phyloP scores from a whole-genome alignment of 495 filamentous ascomycete genomes.

The Hypoxylon lienhwacheense region DNA sequence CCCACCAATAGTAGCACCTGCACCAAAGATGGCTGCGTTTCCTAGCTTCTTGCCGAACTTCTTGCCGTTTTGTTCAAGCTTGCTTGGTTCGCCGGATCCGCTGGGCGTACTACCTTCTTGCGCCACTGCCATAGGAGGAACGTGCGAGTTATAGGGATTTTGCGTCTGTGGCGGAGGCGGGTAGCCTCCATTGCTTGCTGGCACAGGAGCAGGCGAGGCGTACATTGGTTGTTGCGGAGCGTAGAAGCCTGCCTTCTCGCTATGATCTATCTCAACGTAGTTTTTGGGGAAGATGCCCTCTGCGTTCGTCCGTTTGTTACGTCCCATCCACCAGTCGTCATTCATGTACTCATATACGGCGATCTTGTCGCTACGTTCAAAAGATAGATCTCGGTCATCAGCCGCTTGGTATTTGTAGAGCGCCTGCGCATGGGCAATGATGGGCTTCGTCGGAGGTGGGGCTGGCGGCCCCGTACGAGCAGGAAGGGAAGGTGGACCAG shows the following conservation, averaged over 20 bases:
- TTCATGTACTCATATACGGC: constrained; percentile 89
- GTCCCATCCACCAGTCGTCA: constrained; percentile 93
- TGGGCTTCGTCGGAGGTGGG: constrained; percentile 55
- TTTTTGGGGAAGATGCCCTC: constrained; percentile 90
- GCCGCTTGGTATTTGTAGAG: constrained; percentile 79
- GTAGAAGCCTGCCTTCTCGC: constrained; percentile 40
- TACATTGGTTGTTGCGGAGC: constrained; percentile 39
- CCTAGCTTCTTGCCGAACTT: constrained; percentile 74
- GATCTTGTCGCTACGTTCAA: constrained; percentile 75
- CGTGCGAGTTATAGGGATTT: constrained; percentile 54
- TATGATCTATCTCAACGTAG: constrained; percentile 69
- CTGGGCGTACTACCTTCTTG: constrained; percentile 22
- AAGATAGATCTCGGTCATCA: constrained; percentile 75
- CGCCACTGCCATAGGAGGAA: constrained; percentile 54
- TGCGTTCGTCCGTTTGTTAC: constrained; percentile 72
- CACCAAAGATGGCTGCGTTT: constrained; percentile 76
- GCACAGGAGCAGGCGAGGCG: constrained; percentile 14
- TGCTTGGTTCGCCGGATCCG: constrained; percentile 34
- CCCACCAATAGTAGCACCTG: constrained; percentile 85
- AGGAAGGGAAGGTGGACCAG: constrained; percentile 56
- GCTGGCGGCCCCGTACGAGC: constrained; percentile 53
- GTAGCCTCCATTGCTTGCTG: constrained; percentile 28
- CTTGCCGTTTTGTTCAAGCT: constrained; percentile 58
- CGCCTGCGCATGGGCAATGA: constrained; percentile 73
- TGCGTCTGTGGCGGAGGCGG: constrained; percentile 43